Conservation (phyloP, 495 filamentous ascomycete genomes). For the Penicillium bovifimosum region DNA sequence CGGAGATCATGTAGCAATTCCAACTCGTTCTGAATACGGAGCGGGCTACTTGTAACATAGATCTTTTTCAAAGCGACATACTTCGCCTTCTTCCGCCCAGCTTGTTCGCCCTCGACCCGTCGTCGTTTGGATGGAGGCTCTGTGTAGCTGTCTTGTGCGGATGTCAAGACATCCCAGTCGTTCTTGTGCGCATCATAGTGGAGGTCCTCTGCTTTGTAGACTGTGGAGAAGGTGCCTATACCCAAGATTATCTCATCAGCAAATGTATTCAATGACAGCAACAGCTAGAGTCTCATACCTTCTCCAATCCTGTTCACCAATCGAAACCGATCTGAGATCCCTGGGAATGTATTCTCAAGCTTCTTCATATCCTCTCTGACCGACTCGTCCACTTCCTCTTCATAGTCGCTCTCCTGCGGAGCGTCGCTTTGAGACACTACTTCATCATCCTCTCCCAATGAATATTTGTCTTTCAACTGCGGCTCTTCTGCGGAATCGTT, state of each 20-base stretch:
- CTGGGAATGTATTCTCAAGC: slow-evolving; percentile 73
- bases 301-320: slow-evolving; percentile 96
- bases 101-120: slow-evolving; percentile 30
- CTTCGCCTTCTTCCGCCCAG: slow-evolving; percentile 46
- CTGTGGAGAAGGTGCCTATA: slow-evolving; percentile 90
- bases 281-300: slow-evolving; percentile 46
- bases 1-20: slow-evolving; percentile 90
- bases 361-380: slow-evolving; percentile 82
- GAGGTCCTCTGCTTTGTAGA: slow-evolving; percentile 98
- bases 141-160: slow-evolving; percentile 56
- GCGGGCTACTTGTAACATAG: slow-evolving; percentile 91
- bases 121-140: slow-evolving; percentile 54
- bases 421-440: slow-evolving; percentile 23
- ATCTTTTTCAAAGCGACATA: slow-evolving; percentile 99
- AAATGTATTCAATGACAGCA: neutral
- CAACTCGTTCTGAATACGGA: slow-evolving; percentile 92
- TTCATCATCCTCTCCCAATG: slow-evolving; percentile 27
- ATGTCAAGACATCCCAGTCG: slow-evolving; percentile 67
- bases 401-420: slow-evolving; percentile 13
- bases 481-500: slow-evolving; percentile 12
- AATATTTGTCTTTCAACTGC: slow-evolving; percentile 18
- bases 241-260: slow-evolving; percentile 7
- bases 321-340: slow-evolving; percentile 77
- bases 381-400: slow-evolving; percentile 58
- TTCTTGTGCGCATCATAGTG: slow-evolving; percentile 78